Percentiles rank a stretch among this genome's conserved stretches.
These are phyloP conservation scores for Gnomoniopsis sp. DNA, from an alignment of 2,329 filamentous ascomycete genomes.

Conservation along the genomic window DNA sequence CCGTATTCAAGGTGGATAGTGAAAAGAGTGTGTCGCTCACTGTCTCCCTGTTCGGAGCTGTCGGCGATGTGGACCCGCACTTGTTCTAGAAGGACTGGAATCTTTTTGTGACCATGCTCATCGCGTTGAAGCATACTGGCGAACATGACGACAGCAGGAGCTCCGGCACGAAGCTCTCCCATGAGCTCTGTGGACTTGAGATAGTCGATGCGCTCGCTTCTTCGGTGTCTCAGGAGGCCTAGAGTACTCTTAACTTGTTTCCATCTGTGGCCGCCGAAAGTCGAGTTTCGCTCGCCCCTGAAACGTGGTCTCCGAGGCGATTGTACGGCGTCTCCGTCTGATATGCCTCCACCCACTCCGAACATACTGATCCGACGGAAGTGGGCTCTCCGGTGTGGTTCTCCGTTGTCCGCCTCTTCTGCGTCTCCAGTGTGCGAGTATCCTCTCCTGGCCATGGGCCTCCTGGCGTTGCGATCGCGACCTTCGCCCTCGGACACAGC, in stretches of 20 bases:
- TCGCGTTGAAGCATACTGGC: slow-evolving; percentile 98
- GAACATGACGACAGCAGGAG: slow-evolving; percentile 87
- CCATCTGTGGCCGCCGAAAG: slow-evolving; percentile 81
- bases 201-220: slow-evolving; percentile 85
- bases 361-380: slow-evolving; percentile 64
- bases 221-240: slow-evolving; percentile 74
- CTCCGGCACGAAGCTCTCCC: slow-evolving; percentile 88
- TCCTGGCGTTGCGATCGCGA: slow-evolving; percentile 45
- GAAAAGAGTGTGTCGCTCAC: slow-evolving; percentile 76
- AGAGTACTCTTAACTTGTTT: slow-evolving; percentile 87
- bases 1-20: slow-evolving; percentile 94
- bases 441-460: slow-evolving; percentile 11
- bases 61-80: slow-evolving; percentile 85
- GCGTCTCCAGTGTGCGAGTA: slow-evolving; percentile 28
- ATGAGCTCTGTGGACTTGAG: slow-evolving; percentile 95
- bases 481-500: slow-evolving; percentile 75
- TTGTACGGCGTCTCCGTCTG: slow-evolving; percentile 56
- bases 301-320: slow-evolving; percentile 57
- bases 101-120: slow-evolving; percentile 90
- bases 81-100: slow-evolving; percentile 92
- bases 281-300: slow-evolving; percentile 64
- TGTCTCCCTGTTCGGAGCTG: slow-evolving; percentile 62
- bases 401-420: slow-evolving; percentile 46
- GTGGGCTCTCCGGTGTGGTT: slow-evolving; percentile 42
- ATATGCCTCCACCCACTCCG: slow-evolving; percentile 58